Evolutionary conservation across 2,329 filamentous ascomycete genomes (phyloP).

Genomic region (Albophoma yamanashiensis): DNA sequence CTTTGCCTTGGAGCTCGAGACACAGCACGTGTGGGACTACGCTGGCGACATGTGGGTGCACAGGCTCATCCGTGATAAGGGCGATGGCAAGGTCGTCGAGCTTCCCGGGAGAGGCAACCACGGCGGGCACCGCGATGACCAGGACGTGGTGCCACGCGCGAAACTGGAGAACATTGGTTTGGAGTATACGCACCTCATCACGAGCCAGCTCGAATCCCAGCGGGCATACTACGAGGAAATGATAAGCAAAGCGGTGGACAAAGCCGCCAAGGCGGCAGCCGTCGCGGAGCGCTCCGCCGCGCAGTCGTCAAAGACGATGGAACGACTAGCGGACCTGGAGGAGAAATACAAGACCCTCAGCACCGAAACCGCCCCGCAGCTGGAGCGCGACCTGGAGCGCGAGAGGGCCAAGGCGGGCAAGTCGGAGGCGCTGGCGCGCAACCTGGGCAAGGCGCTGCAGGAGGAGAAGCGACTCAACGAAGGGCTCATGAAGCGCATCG

Average conservation of each 20-base stretch:
- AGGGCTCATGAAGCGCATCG: slow-evolving; percentile 72
- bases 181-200: slow-evolving; percentile 91
- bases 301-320: slow-evolving; percentile 36
- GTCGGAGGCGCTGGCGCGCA: slow-evolving; percentile 65
- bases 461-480: slow-evolving; percentile 83
- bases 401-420: slow-evolving; percentile 59
- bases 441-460: slow-evolving; percentile 62
- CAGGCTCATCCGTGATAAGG: slow-evolving; percentile 85
- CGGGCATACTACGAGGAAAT: slow-evolving; percentile 90
- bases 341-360: slow-evolving; percentile 32
- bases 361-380: slow-evolving; percentile 46
- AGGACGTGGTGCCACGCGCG: slow-evolving; percentile 60
- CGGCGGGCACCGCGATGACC: slow-evolving; percentile 28
- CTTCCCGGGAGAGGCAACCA: slow-evolving; percentile 49
- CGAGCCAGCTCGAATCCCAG: slow-evolving; percentile 86
- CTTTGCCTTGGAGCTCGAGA: slow-evolving; percentile 85
- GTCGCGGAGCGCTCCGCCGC: slow-evolving; percentile 52
- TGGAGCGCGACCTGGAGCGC: slow-evolving; percentile 65
- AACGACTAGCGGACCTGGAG: slow-evolving; percentile 42
- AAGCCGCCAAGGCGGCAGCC: slow-evolving; percentile 64
- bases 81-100: slow-evolving; percentile 85
- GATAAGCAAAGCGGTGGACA: slow-evolving; percentile 79
- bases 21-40: slow-evolving; percentile 97
- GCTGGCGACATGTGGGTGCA: slow-evolving; percentile 93
- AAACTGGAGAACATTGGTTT: slow-evolving; percentile 70